Percentiles rank a stretch among this genome's conserved stretches.
These are phyloP conservation scores for Fusarium sp. DNA, from an alignment of 2,329 filamentous ascomycete species.

Conservation along the genomic window DNA sequence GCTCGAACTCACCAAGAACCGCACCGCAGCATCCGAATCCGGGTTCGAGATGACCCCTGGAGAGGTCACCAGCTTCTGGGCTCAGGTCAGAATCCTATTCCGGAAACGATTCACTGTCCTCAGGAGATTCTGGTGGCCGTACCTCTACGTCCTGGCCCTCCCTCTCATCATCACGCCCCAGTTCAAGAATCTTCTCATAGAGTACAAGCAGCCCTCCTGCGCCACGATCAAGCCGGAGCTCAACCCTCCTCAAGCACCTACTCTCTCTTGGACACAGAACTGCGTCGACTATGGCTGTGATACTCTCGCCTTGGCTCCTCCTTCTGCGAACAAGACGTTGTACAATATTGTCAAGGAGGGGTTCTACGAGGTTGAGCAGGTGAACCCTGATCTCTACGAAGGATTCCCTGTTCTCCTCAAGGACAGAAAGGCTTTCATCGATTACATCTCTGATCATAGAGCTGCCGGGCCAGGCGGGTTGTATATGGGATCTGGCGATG, in stretches of 20 bases:
- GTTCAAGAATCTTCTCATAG: slow-evolving; percentile 76
- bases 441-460: slow-evolving; percentile 10
- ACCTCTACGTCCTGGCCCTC: slow-evolving; percentile 77
- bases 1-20: slow-evolving; percentile 3
- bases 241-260: neutral
- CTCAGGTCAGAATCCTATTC: slow-evolving; percentile 78
- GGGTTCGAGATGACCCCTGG: slow-evolving; percentile 21
- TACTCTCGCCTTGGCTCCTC: slow-evolving; percentile 22
- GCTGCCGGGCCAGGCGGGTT: slow-evolving; percentile 17
- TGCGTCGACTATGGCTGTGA: slow-evolving; percentile 50
- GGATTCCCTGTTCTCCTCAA: slow-evolving; percentile 18
- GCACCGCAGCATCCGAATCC: neutral
- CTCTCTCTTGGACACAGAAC: slow-evolving; percentile 50
- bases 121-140: slow-evolving; percentile 80
- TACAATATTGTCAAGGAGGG: slow-evolving; percentile 16
- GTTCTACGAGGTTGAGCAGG: slow-evolving; percentile 12
- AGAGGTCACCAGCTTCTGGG: slow-evolving; percentile 26
- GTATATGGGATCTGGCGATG: slow-evolving; percentile 11
- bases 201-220: slow-evolving; percentile 63
- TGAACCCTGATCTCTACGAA: slow-evolving; percentile 4
- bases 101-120: slow-evolving; percentile 79
- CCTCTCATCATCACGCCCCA: slow-evolving; percentile 80
- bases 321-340: slow-evolving; percentile 49
- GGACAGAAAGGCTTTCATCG: slow-evolving; percentile 8
- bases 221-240: slow-evolving; percentile 43